Evolutionary conservation across 306 rosid genomes (phyloP).

Genomic region (Sophora flavescens): DNA sequence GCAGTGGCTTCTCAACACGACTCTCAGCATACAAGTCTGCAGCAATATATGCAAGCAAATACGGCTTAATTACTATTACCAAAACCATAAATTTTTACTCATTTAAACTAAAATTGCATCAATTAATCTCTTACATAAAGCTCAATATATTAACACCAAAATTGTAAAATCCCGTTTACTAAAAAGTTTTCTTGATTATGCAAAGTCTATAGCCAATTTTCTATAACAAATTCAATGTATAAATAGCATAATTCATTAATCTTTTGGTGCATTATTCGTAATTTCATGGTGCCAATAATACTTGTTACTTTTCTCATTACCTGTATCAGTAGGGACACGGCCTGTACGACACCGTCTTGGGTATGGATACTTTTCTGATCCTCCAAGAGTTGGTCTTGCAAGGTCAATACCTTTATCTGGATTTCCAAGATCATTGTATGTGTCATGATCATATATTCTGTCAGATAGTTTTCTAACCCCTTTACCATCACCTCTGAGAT

Average conservation of each 20-base stretch:
- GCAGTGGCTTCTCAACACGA: conserved; percentile 88
- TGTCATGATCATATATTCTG: conserved; percentile 75
- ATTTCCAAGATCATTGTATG: conserved; percentile 91
- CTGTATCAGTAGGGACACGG: conserved; percentile 71
- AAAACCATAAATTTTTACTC: too few relatives aligned
- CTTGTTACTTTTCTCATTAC: conserved; percentile 41
- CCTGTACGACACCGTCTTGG: conserved; percentile 99
- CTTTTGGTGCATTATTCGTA: background rate
- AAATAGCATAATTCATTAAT: background rate
- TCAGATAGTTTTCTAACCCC: conserved; percentile 81
- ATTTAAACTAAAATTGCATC: too few relatives aligned
- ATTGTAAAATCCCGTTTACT: background rate
- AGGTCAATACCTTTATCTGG: conserved; percentile 79
- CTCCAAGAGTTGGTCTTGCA: conserved; percentile 81
- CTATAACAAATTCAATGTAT: background rate
- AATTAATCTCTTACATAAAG: background rate
- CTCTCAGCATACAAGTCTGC: conserved; percentile 76
- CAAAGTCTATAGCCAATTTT: background rate
- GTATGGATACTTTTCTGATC: conserved; percentile 63
- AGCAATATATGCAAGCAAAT: background rate
- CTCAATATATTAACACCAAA: background rate
- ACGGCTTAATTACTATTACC: background rate
- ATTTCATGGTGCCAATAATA: background rate
- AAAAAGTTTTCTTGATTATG: too few relatives aligned
- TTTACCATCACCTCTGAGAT: conserved; percentile 74